A percentile compares a stretch with the other conserved stretches of the same genome.
Evolutionary conservation across 352 stramenopile genomes (phyloP).

Genomic region (Elongisporangium prolatum): DNA sequence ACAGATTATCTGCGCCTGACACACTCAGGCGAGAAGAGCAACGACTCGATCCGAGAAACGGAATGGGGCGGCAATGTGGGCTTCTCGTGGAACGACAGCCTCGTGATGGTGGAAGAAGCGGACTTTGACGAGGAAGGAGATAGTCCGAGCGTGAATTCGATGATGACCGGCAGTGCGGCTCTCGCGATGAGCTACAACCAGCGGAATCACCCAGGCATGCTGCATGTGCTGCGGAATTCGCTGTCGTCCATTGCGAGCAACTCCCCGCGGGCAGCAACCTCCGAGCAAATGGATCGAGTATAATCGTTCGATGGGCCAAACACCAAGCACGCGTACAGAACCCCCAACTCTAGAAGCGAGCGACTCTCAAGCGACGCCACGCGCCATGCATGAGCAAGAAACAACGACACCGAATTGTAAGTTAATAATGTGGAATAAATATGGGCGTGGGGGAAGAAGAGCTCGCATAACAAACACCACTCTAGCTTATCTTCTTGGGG

Average conservation of each 20-base stretch:
- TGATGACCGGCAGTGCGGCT: slow-evolving; percentile 41
- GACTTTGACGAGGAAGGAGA: slow-evolving; percentile 42
- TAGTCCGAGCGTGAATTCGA: slow-evolving; percentile 16
- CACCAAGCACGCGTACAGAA: neutral
- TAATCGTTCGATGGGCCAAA: slow-evolving; percentile 19
- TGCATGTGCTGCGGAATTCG: slow-evolving; percentile 49
- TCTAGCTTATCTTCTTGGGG: slow-evolving; percentile 3
- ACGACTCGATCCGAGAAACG: slow-evolving; percentile 82
- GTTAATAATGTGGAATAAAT: neutral
- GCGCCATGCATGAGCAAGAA: neutral
- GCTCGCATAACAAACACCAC: neutral
- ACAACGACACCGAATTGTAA: neutral
- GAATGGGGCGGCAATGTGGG: slow-evolving; percentile 56
- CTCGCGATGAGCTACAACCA: slow-evolving; percentile 43
- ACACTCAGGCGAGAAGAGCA: slow-evolving; percentile 53
- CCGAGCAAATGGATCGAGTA: slow-evolving; percentile 71
- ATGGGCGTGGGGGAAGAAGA: neutral
- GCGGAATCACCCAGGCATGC: slow-evolving; percentile 60
- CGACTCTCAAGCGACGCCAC: neutral
- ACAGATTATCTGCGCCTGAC: slow-evolving; percentile 54
- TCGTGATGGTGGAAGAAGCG: slow-evolving; percentile 65
- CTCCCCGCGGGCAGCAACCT: slow-evolving; percentile 25
- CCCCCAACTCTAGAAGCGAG: neutral
- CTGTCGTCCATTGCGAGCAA: slow-evolving; percentile 19
- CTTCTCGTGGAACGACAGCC: slow-evolving; percentile 60